These are phyloP conservation scores for Vanrija humicola DNA, from an alignment of 1,284 basidiomycete species.

Conservation along the genomic window DNA sequence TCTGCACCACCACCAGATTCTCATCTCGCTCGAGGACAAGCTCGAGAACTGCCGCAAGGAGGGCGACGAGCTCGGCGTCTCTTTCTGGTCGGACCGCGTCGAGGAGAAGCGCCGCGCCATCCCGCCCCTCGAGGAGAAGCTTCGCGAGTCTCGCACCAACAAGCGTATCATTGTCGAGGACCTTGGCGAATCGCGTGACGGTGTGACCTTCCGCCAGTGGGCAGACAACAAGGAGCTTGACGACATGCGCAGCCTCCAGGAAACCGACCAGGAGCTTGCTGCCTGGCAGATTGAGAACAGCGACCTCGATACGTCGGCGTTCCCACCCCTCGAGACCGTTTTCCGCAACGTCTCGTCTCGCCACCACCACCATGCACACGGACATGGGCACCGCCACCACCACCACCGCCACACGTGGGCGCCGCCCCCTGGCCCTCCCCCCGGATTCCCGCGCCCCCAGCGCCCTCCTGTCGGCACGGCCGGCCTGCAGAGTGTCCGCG, in stretches of 20 bases:
- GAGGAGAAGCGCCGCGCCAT: slow-evolving; percentile 35
- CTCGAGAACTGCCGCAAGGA: slow-evolving; percentile 21
- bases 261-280: slow-evolving; percentile 35
- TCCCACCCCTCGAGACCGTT: slow-evolving; percentile 40
- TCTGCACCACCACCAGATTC: slow-evolving; percentile 26
- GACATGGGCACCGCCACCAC: slow-evolving; percentile 4
- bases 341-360: slow-evolving; percentile 11
- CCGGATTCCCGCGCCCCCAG: not conserved
- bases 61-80: slow-evolving; percentile 28
- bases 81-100: slow-evolving; percentile 39
- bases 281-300: slow-evolving; percentile 34
- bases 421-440: slow-evolving; percentile 7
- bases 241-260: slow-evolving; percentile 6
- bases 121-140: slow-evolving; percentile 23
- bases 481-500: slow-evolving; percentile 5
- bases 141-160: slow-evolving; percentile 16
- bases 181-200: slow-evolving; percentile 21
- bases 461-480: slow-evolving; percentile 1
- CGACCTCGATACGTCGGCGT: slow-evolving; percentile 14
- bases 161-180: slow-evolving; percentile 23
- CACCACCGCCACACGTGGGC: slow-evolving; percentile 1
- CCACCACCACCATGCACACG: slow-evolving; percentile 1
- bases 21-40: slow-evolving; percentile 37
- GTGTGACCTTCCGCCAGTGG: slow-evolving; percentile 23
- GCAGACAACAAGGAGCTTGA: slow-evolving; percentile 19